Conservation (phyloP, 1,284 basidiomycete species). For the Afroboletus lepidellus region DNA sequence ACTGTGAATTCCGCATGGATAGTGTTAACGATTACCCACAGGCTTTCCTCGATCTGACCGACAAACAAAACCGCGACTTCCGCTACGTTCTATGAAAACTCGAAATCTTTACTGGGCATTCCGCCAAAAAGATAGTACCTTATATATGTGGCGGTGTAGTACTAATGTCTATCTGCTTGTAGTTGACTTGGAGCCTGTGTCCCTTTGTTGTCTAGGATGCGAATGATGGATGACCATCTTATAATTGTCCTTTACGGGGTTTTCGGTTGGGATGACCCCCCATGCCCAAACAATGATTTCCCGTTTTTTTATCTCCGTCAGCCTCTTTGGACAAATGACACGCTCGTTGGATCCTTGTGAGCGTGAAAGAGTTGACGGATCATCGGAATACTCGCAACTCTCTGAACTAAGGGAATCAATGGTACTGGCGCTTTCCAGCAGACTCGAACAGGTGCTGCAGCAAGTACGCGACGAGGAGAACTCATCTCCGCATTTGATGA, state of each 20-base stretch:
- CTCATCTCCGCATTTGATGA: neutral
- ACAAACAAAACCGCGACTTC: conserved; percentile 60
- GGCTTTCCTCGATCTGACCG: conserved; percentile 70
- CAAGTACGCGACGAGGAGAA: conserved; percentile 12
- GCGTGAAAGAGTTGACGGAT: conserved; percentile 1
- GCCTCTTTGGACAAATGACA: neutral
- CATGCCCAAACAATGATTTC: conserved; percentile 23
- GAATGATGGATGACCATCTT: conserved; percentile 16
- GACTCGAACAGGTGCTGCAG: conserved; percentile 28
- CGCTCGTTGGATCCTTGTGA: neutral
- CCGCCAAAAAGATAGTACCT: neutral
- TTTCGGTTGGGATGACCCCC: conserved; percentile 16
- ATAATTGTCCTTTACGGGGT: conserved; percentile 29
- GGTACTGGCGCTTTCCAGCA: conserved; percentile 2
- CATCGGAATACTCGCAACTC: neutral
- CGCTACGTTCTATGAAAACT: conserved; percentile 47
- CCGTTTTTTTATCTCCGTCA: conserved; percentile 14
- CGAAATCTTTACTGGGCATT: neutral
- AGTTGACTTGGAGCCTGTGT: conserved; percentile 1
- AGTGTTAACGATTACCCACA: conserved; percentile 22
- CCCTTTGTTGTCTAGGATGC: neutral
- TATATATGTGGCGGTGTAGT: conserved; percentile 10
- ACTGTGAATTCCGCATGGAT: conserved; percentile 1
- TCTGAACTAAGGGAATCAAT: conserved; percentile 9
- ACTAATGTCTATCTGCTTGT: conserved; percentile 11